A percentile compares a stretch with the other conserved stretches of the same genome.
phyloP scores from a whole-genome alignment of 768 basidiomycete genomes.

The Trametes cingulata region DNA sequence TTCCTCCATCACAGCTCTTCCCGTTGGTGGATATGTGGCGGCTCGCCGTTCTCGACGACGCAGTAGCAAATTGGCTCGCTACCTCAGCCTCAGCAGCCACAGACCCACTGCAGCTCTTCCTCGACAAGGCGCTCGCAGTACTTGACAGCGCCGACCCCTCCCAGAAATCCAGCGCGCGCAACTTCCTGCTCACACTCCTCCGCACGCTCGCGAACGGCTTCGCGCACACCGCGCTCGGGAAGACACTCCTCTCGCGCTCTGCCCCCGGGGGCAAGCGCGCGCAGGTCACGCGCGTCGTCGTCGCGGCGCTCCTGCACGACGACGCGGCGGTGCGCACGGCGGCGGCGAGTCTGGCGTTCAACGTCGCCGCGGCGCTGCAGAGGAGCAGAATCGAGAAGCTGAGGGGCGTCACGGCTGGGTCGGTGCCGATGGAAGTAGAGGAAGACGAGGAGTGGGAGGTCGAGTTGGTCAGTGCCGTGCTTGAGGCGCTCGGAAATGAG shows the following conservation, averaged over 20 bases:
- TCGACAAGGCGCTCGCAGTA: slow-evolving; percentile 44
- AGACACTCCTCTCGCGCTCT: slow-evolving; percentile 40
- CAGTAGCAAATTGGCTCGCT: slow-evolving; percentile 53
- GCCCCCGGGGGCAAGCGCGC: slow-evolving; percentile 26
- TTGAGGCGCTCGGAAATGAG: slow-evolving; percentile 78
- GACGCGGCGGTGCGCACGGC: slow-evolving; percentile 73
- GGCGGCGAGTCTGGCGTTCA: slow-evolving; percentile 81
- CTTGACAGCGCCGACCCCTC: slow-evolving; percentile 33
- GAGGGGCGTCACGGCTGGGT: slow-evolving; percentile 30
- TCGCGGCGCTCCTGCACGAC: slow-evolving; percentile 66
- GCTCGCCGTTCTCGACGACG: slow-evolving; percentile 66
- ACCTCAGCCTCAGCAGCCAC: slow-evolving; percentile 16
- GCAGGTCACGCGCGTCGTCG: slow-evolving; percentile 54
- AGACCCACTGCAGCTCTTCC: slow-evolving; percentile 47
- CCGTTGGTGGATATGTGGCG: slow-evolving; percentile 85
- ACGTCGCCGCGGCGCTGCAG: slow-evolving; percentile 69
- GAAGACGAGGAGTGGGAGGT: slow-evolving; percentile 84
- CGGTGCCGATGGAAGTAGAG: slow-evolving; percentile 39
- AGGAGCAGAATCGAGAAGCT: slow-evolving; percentile 50
- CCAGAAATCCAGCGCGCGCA: slow-evolving; percentile 40
- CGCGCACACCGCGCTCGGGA: slow-evolving; percentile 42
- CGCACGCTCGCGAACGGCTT: slow-evolving; percentile 73
- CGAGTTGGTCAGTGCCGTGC: slow-evolving; percentile 79
- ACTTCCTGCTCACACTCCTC: slow-evolving; percentile 63
- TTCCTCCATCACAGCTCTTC: slow-evolving; percentile 64